Conservation (phyloP, 2,329 filamentous ascomycete species). For the Phialocephala subalpina region DNA sequence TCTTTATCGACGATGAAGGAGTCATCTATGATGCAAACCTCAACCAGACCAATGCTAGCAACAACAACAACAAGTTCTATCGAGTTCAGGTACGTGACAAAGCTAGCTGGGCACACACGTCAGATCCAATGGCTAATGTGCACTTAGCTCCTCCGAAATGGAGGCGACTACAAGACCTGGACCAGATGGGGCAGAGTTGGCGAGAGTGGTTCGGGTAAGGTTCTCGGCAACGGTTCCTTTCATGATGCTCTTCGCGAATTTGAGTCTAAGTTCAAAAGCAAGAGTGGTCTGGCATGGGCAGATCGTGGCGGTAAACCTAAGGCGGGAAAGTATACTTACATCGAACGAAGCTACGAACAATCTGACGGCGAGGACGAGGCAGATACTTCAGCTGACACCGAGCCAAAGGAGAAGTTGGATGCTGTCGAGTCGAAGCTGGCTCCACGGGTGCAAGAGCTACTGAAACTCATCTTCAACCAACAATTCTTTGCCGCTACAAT, state of each 20-base stretch:
- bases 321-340: slow-evolving; percentile 77
- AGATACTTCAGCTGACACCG: slow-evolving; percentile 35
- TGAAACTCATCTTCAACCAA: slow-evolving; percentile 86
- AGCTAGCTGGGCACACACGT: neutral
- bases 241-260: slow-evolving; percentile 58
- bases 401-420: slow-evolving; percentile 45
- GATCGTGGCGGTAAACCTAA: slow-evolving; percentile 64
- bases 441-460: slow-evolving; percentile 69
- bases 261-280: slow-evolving; percentile 68
- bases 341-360: slow-evolving; percentile 79
- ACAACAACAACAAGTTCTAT: slow-evolving; percentile 88
- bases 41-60: slow-evolving; percentile 76
- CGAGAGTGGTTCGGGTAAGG: slow-evolving; percentile 59
- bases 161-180: slow-evolving; percentile 66
- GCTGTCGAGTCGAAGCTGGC: slow-evolving; percentile 64
- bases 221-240: slow-evolving; percentile 53
- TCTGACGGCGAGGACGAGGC: slow-evolving; percentile 62
- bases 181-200: slow-evolving; percentile 84
- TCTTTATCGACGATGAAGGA: slow-evolving; percentile 71
- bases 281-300: slow-evolving; percentile 65
- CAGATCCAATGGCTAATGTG: neutral
- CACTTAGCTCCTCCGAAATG: slow-evolving; percentile 50
- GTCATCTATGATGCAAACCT: slow-evolving; percentile 81
- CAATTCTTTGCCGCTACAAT: slow-evolving; percentile 74
- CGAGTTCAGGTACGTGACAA: slow-evolving; percentile 51